phyloP scores from a whole-genome alignment of 2,329 filamentous ascomycete genomes.

The Exserohilum turcica region DNA sequence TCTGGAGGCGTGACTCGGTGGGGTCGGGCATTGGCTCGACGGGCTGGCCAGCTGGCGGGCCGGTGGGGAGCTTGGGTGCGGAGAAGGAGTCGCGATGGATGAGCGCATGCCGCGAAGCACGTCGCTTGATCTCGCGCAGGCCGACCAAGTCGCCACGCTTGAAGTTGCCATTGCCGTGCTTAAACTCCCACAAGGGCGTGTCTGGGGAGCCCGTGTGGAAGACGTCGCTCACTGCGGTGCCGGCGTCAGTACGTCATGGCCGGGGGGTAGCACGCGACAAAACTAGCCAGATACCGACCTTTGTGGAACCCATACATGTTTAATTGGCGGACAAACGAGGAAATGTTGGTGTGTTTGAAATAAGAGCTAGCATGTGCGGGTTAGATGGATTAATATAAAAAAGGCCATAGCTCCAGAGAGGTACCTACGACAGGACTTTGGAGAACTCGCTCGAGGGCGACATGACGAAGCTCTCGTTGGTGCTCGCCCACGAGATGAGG shows the following conservation, averaged over 20 bases:
- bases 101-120: conserved; percentile 88
- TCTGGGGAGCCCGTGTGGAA: conserved; percentile 95
- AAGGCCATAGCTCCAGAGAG: conserved; percentile 28
- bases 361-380: conserved; percentile 71
- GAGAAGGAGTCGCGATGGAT: conserved; percentile 91
- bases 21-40: conserved; percentile 81
- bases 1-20: conserved; percentile 73
- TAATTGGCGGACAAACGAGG: conserved; percentile 93
- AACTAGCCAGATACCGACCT: conserved; percentile 60
- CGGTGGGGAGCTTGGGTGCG: conserved; percentile 68
- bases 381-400: conserved; percentile 36
- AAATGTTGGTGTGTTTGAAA: conserved; percentile 99
- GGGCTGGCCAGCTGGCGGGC: conserved; percentile 82
- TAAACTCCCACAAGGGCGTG: conserved; percentile 96
- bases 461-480: conserved; percentile 98
- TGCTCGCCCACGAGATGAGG: conserved; percentile 92
- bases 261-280: background rate
- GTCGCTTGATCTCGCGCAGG: conserved; percentile 90
- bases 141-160: conserved; percentile 92
- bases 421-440: conserved; percentile 89
- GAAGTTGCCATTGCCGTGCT: conserved; percentile 96
- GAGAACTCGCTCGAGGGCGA: conserved; percentile 96
- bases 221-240: conserved; percentile 82
- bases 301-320: conserved; percentile 99
- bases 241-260: conserved; percentile 6